Percentiles rank a stretch among this genome's conserved stretches.
Conservation (phyloP, 257 asterid genomes). For the Solanum corneliomulleri region DNA sequence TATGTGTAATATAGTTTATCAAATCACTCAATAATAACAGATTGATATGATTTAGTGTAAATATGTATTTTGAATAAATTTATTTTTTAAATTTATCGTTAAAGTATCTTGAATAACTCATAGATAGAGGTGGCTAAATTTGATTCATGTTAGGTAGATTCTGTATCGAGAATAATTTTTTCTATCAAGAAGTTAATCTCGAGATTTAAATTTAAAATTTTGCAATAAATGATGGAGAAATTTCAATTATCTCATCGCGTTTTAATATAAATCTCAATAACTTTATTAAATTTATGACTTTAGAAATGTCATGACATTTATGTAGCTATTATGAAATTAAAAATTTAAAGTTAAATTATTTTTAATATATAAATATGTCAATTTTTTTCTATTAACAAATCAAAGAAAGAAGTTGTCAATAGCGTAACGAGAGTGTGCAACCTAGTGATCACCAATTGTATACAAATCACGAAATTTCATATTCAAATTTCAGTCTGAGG, state of each 20-base stretch:
- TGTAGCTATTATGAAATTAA: not conserved
- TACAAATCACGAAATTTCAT: rapidly evolving
- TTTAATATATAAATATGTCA: not conserved
- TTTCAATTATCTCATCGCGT: not conserved
- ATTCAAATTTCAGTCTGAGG: not conserved
- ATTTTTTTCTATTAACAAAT: not conserved
- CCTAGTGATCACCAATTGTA: not conserved
- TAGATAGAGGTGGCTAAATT: not conserved
- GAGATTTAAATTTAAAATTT: not conserved
- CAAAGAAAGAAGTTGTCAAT: too few relatives aligned
- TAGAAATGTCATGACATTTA: not conserved
- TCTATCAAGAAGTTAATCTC: not conserved
- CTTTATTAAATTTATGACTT: not conserved
- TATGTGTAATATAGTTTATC: not conserved
- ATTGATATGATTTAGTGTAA: not conserved
- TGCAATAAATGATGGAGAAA: not conserved
- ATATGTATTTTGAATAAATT: not conserved
- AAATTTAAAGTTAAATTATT: not conserved
- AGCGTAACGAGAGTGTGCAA: not conserved
- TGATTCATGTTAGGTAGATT: not conserved
- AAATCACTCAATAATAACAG: not conserved
- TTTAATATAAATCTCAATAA: not conserved
- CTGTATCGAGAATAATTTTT: not conserved
- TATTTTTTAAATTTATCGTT: not conserved
- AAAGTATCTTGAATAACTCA: not conserved